Evolutionary conservation across 1,284 basidiomycete genomes (phyloP).

Genomic region (Ustanciosporium gigantosporum): DNA sequence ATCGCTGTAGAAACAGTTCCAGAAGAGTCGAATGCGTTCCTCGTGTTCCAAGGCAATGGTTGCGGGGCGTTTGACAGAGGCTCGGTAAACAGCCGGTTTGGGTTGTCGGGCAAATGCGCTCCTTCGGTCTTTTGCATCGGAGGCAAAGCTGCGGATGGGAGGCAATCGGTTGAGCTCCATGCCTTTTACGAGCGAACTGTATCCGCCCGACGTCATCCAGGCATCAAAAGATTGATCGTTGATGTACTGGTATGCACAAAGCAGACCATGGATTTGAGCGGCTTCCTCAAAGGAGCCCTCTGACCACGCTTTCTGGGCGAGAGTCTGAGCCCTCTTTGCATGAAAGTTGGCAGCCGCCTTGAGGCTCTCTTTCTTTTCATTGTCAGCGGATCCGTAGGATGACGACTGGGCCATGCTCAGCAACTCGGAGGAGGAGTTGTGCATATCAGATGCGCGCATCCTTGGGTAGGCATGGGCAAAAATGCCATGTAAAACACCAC

Average conservation of each 20-base stretch:
- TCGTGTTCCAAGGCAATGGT: conserved; percentile 31
- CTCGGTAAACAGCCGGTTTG: conserved; percentile 33
- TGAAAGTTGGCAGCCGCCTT: conserved; percentile 39
- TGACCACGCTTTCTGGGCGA: conserved; percentile 13
- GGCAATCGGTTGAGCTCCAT: conserved; percentile 42
- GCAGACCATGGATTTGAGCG: conserved; percentile 28
- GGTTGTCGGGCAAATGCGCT: conserved; percentile 5
- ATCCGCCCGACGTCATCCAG: conserved; percentile 35
- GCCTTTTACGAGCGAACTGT: conserved; percentile 25
- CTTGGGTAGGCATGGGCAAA: conserved; percentile 39
- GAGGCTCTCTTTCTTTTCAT: conserved; percentile 23
- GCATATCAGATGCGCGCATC: conserved; percentile 11
- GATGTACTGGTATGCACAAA: conserved; percentile 42
- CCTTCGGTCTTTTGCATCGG: not conserved
- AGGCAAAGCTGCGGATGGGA: conserved; percentile 11
- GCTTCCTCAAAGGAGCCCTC: conserved; percentile 38
- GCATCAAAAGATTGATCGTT: conserved; percentile 44
- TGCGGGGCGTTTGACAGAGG: conserved; percentile 10
- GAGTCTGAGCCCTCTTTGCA: conserved; percentile 32
- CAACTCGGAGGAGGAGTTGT: not conserved
- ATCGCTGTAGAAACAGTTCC: conserved; percentile 43
- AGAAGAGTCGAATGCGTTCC: conserved; percentile 39
- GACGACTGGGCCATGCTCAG: not conserved
- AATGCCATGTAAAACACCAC: conserved; percentile 44
- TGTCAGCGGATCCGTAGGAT: conserved; percentile 5